A percentile compares a stretch with the other conserved stretches of the same genome.
Evolutionary conservation across 2,329 filamentous ascomycete genomes (phyloP).

Genomic region (Exophiala sp.): DNA sequence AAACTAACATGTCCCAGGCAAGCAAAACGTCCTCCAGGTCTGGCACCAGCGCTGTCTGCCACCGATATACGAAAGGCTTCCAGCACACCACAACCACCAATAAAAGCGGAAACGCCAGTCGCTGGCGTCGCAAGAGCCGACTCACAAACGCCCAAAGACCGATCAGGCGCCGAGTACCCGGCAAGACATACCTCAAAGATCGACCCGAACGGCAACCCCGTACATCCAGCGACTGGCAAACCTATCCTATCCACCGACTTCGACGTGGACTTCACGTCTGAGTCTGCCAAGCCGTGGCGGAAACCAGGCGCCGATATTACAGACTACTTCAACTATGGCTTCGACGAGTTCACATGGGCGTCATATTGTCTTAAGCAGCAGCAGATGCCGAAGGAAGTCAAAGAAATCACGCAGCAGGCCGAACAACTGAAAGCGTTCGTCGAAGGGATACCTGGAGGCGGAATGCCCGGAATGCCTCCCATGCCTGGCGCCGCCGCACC

Average conservation of each 20-base stretch:
- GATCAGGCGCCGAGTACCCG: conserved; percentile 62
- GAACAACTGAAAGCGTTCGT: conserved; percentile 61
- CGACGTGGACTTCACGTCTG: conserved; percentile 66
- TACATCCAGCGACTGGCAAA: conserved; percentile 70
- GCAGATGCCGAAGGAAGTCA: conserved; percentile 70
- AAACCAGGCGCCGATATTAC: conserved; percentile 90
- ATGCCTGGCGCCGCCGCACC: conserved; percentile 41
- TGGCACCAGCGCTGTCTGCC: conserved; percentile 33
- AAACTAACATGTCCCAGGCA: conserved; percentile 25
- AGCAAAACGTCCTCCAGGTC: conserved; percentile 37
- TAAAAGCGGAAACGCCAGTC: conserved; percentile 23
- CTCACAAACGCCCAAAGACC: conserved; percentile 38
- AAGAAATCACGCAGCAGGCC: conserved; percentile 70
- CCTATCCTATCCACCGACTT: conserved; percentile 79
- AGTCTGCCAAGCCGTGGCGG: conserved; percentile 87
- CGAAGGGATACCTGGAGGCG: conserved; percentile 38
- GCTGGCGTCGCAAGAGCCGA: conserved; percentile 21
- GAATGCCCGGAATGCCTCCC: conserved; percentile 43
- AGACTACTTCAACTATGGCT: conserved; percentile 73
- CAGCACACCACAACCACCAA: conserved; percentile 35
- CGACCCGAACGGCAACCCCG: conserved; percentile 71
- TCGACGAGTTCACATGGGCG: conserved; percentile 76
- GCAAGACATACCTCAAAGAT: conserved; percentile 72
- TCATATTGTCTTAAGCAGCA: conserved; percentile 90
- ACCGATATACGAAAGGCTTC: conserved; percentile 35